These are phyloP conservation scores for Sphaerobolus stellatus DNA, from an alignment of 1,284 basidiomycete genomes.

Conservation along the genomic window DNA sequence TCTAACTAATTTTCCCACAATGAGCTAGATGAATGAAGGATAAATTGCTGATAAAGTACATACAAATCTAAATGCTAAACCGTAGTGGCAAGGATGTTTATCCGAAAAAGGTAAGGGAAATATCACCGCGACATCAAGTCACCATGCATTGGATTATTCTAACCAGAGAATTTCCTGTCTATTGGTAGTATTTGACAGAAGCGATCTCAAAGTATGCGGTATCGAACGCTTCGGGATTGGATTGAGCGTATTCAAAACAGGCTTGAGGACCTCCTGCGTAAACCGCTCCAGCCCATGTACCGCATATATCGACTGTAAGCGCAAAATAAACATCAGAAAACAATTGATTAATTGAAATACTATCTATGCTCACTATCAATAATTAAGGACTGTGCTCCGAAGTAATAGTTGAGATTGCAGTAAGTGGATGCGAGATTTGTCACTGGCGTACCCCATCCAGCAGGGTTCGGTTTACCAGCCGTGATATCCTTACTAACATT, in stretches of 20 bases:
- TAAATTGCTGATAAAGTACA: too few relatives aligned
- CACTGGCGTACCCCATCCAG: constrained; percentile 18
- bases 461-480: constrained; percentile 11
- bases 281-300: neutral
- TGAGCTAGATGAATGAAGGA: too few relatives aligned
- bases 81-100: too few relatives aligned
- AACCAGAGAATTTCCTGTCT: too few relatives aligned
- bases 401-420: constrained; percentile 19
- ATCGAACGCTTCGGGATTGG: neutral
- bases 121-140: too few relatives aligned
- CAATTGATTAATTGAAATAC: neutral
- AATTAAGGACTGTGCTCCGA: constrained; percentile 22
- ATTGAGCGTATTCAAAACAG: neutral
- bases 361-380: constrained; percentile 22
- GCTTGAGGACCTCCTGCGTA: neutral
- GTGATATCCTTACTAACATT: constrained; percentile 29
- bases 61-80: too few relatives aligned
- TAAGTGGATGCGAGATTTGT: constrained; percentile 10
- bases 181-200: neutral
- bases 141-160: too few relatives aligned
- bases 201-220: neutral
- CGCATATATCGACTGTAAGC: neutral
- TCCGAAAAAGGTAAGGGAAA: too few relatives aligned
- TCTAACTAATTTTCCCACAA: too few relatives aligned
- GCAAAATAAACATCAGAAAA: neutral